Conservation (phyloP, 2,329 filamentous ascomycete species). For the Emydomyces testavorans region DNA sequence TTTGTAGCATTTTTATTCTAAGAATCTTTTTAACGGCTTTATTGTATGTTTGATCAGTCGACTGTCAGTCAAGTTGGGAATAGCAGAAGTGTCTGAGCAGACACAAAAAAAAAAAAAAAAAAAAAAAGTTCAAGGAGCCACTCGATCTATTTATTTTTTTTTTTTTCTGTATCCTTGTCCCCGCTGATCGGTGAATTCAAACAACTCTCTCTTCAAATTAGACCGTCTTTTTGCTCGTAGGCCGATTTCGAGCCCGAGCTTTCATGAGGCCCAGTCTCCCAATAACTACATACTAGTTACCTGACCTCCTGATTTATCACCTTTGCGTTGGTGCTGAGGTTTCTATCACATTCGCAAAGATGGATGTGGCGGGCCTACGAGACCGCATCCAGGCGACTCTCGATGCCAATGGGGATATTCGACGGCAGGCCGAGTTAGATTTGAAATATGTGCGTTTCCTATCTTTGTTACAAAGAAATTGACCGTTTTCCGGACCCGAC, state of each 20-base stretch:
- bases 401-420: conserved; percentile 49
- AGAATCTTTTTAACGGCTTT: not conserved
- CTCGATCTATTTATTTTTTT: conserved; percentile 8
- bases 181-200: conserved; percentile 14
- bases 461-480: not conserved
- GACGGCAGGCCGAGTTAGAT: conserved; percentile 53
- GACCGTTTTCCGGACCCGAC: not conserved
- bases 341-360: conserved; percentile 29
- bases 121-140: conserved; percentile 8
- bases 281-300: too few species aligned
- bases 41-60: too few species aligned
- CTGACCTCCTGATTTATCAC: not conserved
- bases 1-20: conserved; percentile 1
- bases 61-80: too few species aligned
- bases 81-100: conserved; percentile 9
- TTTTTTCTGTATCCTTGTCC: conserved; percentile 14
- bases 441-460: conserved; percentile 48
- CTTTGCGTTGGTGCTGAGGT: conserved; percentile 5
- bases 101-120: not conserved
- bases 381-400: conserved; percentile 54
- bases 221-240: conserved; percentile 6
- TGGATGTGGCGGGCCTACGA: conserved; percentile 51
- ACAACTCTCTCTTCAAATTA: conserved; percentile 5
- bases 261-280: conserved; percentile 8
- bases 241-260: conserved; percentile 1